These are phyloP conservation scores for Cucurbita pepo DNA, from an alignment of 306 rosid species.

Conservation along the genomic window DNA sequence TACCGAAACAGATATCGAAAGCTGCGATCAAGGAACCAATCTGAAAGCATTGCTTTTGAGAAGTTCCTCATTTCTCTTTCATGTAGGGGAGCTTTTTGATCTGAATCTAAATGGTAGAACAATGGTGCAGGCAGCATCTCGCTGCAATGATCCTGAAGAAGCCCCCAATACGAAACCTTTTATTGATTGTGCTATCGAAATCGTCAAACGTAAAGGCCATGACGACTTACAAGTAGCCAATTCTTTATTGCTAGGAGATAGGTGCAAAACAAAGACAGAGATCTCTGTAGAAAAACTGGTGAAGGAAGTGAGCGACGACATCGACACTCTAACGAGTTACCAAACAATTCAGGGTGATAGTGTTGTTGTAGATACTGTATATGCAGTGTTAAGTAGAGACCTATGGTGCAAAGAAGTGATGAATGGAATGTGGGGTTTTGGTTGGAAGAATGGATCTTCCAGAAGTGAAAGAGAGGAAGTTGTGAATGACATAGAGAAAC, in stretches of 20 bases:
- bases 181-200: slow-evolving; percentile 61
- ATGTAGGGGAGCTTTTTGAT: slow-evolving; percentile 45
- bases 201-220: slow-evolving; percentile 30
- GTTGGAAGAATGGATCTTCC: slow-evolving; percentile 61
- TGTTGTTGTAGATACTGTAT: slow-evolving; percentile 23
- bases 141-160: slow-evolving; percentile 5
- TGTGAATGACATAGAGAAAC: slow-evolving; percentile 40
- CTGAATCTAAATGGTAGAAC: slow-evolving; percentile 22
- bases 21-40: slow-evolving; percentile 8
- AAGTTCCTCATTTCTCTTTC: slow-evolving; percentile 45
- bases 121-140: slow-evolving; percentile 17
- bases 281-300: slow-evolving; percentile 37
- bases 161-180: slow-evolving; percentile 18
- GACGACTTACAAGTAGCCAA: slow-evolving; percentile 20
- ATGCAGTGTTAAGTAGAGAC: slow-evolving; percentile 55
- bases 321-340: slow-evolving; percentile 29
- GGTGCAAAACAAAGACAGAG: slow-evolving; percentile 20
- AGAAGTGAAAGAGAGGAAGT: slow-evolving; percentile 57
- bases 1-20: not conserved
- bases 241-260: slow-evolving; percentile 23
- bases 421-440: slow-evolving; percentile 60
- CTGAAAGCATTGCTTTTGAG: slow-evolving; percentile 37
- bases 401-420: slow-evolving; percentile 37
- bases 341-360: slow-evolving; percentile 19
- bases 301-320: slow-evolving; percentile 32